Conservation (phyloP, 2,329 filamentous ascomycete species). For the Neofusicoccum sp. region DNA sequence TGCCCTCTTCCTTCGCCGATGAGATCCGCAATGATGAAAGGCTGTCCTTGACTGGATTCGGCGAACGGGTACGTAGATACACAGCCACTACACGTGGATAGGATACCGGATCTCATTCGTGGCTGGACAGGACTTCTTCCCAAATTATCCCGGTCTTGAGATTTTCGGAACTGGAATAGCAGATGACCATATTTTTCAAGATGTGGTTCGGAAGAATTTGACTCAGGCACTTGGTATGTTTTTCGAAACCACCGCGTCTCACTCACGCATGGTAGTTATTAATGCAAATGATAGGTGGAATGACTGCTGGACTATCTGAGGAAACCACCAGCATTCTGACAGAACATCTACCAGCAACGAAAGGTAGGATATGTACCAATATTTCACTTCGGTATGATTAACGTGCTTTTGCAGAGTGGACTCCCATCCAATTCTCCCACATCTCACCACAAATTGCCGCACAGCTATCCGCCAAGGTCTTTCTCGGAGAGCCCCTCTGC, state of each 20-base stretch:
- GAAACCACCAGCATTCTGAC: neutral
- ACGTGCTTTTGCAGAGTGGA: conserved; percentile 16
- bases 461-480: conserved; percentile 29
- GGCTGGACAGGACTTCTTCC: neutral
- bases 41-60: neutral
- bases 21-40: neutral
- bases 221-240: neutral
- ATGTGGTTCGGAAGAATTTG: neutral
- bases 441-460: conserved; percentile 42
- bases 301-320: neutral
- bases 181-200: neutral
- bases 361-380: neutral
- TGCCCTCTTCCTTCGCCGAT: neutral
- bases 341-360: neutral
- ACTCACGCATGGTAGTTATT: too few relatives aligned
- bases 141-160: neutral
- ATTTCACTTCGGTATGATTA: neutral
- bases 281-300: neutral
- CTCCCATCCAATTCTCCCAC: conserved; percentile 27
- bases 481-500: conserved; percentile 39
- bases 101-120: too few relatives aligned
- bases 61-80: neutral
- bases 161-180: neutral
- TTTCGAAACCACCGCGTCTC: too few relatives aligned
- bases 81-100: neutral